A percentile compares a stretch with the other conserved stretches of the same genome.
Evolutionary conservation across 1,284 basidiomycete genomes (phyloP).

Genomic region (Cystobasidiaceae sp.): DNA sequence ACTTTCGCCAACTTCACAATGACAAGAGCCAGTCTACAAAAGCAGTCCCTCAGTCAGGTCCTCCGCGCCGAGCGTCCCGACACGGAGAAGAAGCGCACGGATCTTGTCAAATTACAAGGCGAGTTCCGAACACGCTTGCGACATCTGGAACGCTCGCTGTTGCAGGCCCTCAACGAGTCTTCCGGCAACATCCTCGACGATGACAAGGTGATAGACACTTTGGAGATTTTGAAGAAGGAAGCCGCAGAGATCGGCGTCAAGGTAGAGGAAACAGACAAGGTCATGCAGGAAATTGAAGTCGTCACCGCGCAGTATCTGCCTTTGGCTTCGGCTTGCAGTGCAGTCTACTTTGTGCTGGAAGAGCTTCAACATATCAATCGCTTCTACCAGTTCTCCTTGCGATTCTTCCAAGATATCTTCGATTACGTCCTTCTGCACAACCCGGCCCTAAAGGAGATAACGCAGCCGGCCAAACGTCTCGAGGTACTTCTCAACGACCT

Average conservation of each 20-base stretch:
- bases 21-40: slow-evolving; percentile 96
- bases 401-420: slow-evolving; percentile 98
- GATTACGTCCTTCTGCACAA: slow-evolving; percentile 89
- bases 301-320: slow-evolving; percentile 93
- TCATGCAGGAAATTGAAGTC: slow-evolving; percentile 93
- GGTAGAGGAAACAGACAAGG: slow-evolving; percentile 92
- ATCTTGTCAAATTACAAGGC: slow-evolving; percentile 96
- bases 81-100: slow-evolving; percentile 93
- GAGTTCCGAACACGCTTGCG: slow-evolving; percentile 91
- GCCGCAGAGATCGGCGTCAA: slow-evolving; percentile 94
- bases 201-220: slow-evolving; percentile 95
- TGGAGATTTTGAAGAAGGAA: slow-evolving; percentile 95
- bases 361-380: slow-evolving; percentile 91
- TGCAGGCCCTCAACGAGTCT: slow-evolving; percentile 95
- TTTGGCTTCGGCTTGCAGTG: slow-evolving; percentile 91
- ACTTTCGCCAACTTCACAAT: slow-evolving; percentile 99
- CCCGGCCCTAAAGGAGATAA: slow-evolving; percentile 73
- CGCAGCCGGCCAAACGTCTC: slow-evolving; percentile 68
- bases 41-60: slow-evolving; percentile 94
- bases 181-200: slow-evolving; percentile 96
- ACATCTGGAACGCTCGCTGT: slow-evolving; percentile 84
- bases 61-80: slow-evolving; percentile 95
- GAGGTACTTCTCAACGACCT: slow-evolving; percentile 83
- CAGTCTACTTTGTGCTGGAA: slow-evolving; percentile 95
- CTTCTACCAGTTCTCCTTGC: slow-evolving; percentile 98